Percentiles rank a stretch among this genome's conserved stretches.
These are phyloP conservation scores for Xylaria multiplex DNA, from an alignment of 2,329 filamentous ascomycete species.

Conservation along the genomic window DNA sequence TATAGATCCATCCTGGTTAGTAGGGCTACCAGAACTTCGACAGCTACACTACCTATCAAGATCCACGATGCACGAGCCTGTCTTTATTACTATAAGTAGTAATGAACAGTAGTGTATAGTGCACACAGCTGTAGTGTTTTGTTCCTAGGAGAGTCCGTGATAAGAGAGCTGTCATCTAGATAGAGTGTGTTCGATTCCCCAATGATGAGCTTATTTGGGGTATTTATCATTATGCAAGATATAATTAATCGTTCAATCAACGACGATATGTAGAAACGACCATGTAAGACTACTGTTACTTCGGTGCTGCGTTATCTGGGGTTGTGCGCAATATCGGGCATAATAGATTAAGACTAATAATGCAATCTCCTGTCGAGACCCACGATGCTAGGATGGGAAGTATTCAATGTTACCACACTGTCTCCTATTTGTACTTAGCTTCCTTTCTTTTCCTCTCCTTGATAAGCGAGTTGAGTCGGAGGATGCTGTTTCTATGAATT, in stretches of 20 bases:
- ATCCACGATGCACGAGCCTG: not conserved
- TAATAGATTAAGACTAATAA: slow-evolving; percentile 17
- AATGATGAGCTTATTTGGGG: not conserved
- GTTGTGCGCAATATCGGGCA: slow-evolving; percentile 21
- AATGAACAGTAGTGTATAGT: not conserved
- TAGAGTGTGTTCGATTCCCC: not conserved
- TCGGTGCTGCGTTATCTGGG: not conserved
- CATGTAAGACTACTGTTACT: not conserved
- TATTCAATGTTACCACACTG: not conserved
- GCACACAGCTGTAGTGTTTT: not conserved
- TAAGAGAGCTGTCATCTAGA: not conserved
- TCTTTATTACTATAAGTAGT: not conserved
- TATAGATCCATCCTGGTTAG: slow-evolving; percentile 17
- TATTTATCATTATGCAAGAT: not conserved
- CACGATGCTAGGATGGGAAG: not conserved
- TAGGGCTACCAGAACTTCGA: slow-evolving; percentile 18
- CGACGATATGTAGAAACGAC: not conserved
- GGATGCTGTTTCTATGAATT: not conserved
- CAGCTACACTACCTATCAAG: not conserved
- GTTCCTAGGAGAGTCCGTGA: not conserved
- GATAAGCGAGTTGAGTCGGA: not conserved
- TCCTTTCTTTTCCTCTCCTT: slow-evolving; percentile 1
- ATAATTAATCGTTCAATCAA: not conserved
- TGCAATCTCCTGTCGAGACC: slow-evolving; percentile 13
- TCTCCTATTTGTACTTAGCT: not conserved